A percentile compares a stretch with the other conserved stretches of the same genome.
Evolutionary conservation across 192 early-diverging fungal genomes (phyloP).

Genomic region (Coemansia sp.): DNA sequence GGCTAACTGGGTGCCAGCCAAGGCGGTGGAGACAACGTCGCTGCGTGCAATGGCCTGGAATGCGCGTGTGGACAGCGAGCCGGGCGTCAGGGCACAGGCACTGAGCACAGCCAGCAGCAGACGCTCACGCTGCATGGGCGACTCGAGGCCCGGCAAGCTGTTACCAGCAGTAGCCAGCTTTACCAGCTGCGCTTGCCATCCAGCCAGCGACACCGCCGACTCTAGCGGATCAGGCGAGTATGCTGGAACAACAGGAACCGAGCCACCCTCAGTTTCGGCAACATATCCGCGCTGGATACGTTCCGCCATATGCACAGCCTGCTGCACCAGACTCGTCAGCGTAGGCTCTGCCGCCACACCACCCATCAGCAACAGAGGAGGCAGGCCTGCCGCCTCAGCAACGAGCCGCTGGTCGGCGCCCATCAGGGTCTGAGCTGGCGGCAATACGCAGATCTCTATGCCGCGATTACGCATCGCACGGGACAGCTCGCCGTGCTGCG

Average conservation of each 20-base stretch:
- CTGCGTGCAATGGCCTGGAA: slow-evolving; percentile 11
- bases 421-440: neutral
- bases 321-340: slow-evolving; percentile 31
- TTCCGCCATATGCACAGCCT: slow-evolving; percentile 35
- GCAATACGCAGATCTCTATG: slow-evolving; percentile 76
- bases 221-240: slow-evolving; percentile 19
- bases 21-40: neutral
- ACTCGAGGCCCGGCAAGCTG: neutral
- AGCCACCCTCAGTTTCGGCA: neutral
- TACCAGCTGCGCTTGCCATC: slow-evolving; percentile 37
- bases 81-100: slow-evolving; percentile 15
- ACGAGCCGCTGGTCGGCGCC: slow-evolving; percentile 19
- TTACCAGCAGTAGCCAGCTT: neutral
- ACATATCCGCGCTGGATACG: slow-evolving; percentile 42
- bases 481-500: slow-evolving; percentile 88
- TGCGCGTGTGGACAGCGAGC: neutral
- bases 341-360: neutral
- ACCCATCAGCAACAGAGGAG: slow-evolving; percentile 5
- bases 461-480: slow-evolving; percentile 98
- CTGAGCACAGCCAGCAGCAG: slow-evolving; percentile 35
- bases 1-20: slow-evolving; percentile 7
- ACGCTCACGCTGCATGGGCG: slow-evolving; percentile 12
- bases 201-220: slow-evolving; percentile 12
- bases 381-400: slow-evolving; percentile 21
- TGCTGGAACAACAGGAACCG: neutral